Percentiles rank a stretch among this genome's conserved stretches.
Evolutionary conservation across 768 basidiomycete genomes (phyloP).

Genomic region (Podaxis sp.): DNA sequence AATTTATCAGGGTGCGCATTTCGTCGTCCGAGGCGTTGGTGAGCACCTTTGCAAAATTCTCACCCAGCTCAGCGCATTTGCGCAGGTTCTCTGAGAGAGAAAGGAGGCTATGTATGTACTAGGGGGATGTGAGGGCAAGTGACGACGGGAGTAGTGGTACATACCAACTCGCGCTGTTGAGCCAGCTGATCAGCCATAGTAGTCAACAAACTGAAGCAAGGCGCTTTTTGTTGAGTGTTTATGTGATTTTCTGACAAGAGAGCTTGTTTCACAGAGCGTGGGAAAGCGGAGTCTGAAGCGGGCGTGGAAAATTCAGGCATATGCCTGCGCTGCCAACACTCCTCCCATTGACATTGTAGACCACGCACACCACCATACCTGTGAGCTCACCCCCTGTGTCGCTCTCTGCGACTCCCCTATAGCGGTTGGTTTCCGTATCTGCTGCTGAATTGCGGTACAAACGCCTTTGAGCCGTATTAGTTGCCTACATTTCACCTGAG

Average conservation of each 20-base stretch:
- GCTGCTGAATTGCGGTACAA: slow-evolving; percentile 21
- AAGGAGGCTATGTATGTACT: slow-evolving; percentile 58
- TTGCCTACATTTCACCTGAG: slow-evolving; percentile 28
- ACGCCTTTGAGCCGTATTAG: slow-evolving; percentile 31
- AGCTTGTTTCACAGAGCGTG: slow-evolving; percentile 39
- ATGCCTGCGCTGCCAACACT: slow-evolving; percentile 20
- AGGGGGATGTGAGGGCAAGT: slow-evolving; percentile 19
- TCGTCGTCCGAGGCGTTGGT: slow-evolving; percentile 21
- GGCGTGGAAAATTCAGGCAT: slow-evolving; percentile 22
- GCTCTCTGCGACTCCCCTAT: slow-evolving; percentile 25
- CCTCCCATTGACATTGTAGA: slow-evolving; percentile 23
- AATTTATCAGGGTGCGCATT: not conserved
- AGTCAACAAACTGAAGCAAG: slow-evolving; percentile 15
- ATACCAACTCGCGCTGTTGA: slow-evolving; percentile 35
- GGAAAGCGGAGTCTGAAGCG: slow-evolving; percentile 36
- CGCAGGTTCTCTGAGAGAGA: slow-evolving; percentile 65
- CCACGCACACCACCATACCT: slow-evolving; percentile 28
- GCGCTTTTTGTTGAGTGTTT: slow-evolving; percentile 13
- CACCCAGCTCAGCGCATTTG: slow-evolving; percentile 58
- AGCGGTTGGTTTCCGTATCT: slow-evolving; percentile 23
- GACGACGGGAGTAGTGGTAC: slow-evolving; percentile 10
- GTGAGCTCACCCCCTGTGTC: slow-evolving; percentile 24
- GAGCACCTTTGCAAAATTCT: slow-evolving; percentile 55
- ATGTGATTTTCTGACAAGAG: slow-evolving; percentile 17
- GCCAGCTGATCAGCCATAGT: slow-evolving; percentile 31